Conservation (phyloP, 2,329 filamentous ascomycete genomes). For the Aspergillus floridensis region DNA sequence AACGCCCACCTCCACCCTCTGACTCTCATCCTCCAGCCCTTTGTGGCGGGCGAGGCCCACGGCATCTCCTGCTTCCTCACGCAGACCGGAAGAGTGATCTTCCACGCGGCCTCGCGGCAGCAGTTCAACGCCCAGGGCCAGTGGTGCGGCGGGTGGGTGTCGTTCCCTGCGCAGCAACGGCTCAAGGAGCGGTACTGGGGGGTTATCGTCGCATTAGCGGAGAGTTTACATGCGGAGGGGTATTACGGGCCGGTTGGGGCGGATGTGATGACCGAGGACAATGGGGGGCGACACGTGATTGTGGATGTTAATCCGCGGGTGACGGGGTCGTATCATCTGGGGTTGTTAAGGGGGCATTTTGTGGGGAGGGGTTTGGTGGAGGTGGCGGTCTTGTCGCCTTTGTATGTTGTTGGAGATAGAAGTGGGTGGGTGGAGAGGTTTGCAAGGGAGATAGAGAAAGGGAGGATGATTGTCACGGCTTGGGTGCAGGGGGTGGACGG, state of each 20-base stretch:
- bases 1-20: slow-evolving; percentile 1
- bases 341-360: slow-evolving; percentile 5
- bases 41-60: neutral
- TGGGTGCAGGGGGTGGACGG: neutral
- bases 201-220: neutral
- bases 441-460: neutral
- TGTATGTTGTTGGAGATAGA: neutral
- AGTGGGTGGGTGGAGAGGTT: neutral
- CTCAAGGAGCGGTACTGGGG: neutral
- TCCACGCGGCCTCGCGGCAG: neutral
- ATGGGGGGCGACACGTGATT: neutral
- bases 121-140: neutral
- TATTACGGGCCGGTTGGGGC: slow-evolving; percentile 7
- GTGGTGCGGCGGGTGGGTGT: slow-evolving; percentile 3
- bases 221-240: neutral
- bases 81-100: neutral
- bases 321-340: slow-evolving; percentile 5
- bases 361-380: neutral
- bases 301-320: slow-evolving; percentile 10
- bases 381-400: neutral
- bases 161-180: neutral
- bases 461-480: neutral
- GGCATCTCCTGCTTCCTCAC: slow-evolving; percentile 6
- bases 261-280: slow-evolving; percentile 3
- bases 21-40: slow-evolving; percentile 3